Base-by-base conservation (phyloP, 1,284 basidiomycete genomes). In the Peniophora sp. region DNA sequence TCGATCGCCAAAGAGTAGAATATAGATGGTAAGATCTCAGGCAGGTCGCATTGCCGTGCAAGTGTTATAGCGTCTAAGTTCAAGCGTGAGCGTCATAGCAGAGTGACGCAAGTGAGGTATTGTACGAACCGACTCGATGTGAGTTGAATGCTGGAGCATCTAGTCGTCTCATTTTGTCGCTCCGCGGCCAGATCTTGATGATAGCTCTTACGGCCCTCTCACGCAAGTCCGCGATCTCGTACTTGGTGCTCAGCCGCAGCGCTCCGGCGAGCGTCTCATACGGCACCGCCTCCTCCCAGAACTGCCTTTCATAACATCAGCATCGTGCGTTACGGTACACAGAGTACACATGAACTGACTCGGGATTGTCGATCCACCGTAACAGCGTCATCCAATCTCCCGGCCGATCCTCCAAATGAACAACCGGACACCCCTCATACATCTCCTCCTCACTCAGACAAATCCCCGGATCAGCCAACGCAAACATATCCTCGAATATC, bases 401-500 rank as follows among this genome's bases (percentile, higher is more conserved):
- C n/a, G 53, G 50, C n/a, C 36, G 32, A 32, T 54, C 53, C 38
- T 36, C 35, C 17, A 54, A 36, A 25, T 54, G 53, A 8, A 54
- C 44, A 17, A 52, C 47, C n/a, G 50, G 47, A 32, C 50, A 49
- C 8, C 44, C 50, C 20, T 52, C 53, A 24, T 48, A 25, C 39
- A n/a, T 41, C 14, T 16, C 27, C 20, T 49, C 50, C n/a, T 48
- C 47, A 20, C 36, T 35, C 11, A 20, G 20, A 32, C 27, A 5
- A 5, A 32, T 12, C 27, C 27, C 27, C 27, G 53, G 50, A 3
- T 47, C 34, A 10, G 53, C 53, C 11, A 54, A 35, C 24, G 38
- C 9, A 23, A 54, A 54, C 53, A 54, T 54, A n/a, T 54, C 53
- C 20, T 27, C 47, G 36, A 54, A 54, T 9, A 54, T 46, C 8